Conservation (phyloP, 129 eudicot species). For the Flaveria trinervia region DNA sequence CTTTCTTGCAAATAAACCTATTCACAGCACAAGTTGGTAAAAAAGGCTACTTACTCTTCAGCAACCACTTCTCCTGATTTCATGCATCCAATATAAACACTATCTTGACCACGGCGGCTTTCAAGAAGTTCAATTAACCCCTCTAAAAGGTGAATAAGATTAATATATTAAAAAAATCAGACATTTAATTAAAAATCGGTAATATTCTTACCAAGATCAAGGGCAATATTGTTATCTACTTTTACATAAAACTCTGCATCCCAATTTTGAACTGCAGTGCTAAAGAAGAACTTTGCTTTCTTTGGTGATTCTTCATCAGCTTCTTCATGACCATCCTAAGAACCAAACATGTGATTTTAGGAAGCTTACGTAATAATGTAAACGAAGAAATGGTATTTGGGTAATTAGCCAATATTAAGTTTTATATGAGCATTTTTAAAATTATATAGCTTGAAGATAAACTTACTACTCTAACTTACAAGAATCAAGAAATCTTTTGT, state of each 20-base stretch:
- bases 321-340: constrained; percentile 42
- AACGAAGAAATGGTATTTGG: constrained; percentile 20
- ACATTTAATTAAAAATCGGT: not conserved
- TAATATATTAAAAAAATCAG: constrained; percentile 7
- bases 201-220: constrained; percentile 71
- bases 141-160: constrained; percentile 45
- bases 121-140: constrained; percentile 78
- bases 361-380: not conserved
- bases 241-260: constrained; percentile 56
- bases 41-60: constrained; percentile 56
- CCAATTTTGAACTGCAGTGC: constrained; percentile 44
- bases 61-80: constrained; percentile 88
- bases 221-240: constrained; percentile 81
- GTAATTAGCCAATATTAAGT: constrained; percentile 14
- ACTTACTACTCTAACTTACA: constrained; percentile 47
- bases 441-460: constrained; percentile 13
- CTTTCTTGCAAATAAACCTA: not conserved
- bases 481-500: constrained; percentile 90
- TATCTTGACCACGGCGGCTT: constrained; percentile 71
- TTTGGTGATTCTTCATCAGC: constrained; percentile 51
- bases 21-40: not conserved
- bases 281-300: constrained; percentile 43
- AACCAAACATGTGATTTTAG: constrained; percentile 8
- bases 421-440: not conserved
- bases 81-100: constrained; percentile 93